Base-by-base conservation (phyloP, 2,329 filamentous ascomycete species). In the Colletotrichum spinosum region DNA sequence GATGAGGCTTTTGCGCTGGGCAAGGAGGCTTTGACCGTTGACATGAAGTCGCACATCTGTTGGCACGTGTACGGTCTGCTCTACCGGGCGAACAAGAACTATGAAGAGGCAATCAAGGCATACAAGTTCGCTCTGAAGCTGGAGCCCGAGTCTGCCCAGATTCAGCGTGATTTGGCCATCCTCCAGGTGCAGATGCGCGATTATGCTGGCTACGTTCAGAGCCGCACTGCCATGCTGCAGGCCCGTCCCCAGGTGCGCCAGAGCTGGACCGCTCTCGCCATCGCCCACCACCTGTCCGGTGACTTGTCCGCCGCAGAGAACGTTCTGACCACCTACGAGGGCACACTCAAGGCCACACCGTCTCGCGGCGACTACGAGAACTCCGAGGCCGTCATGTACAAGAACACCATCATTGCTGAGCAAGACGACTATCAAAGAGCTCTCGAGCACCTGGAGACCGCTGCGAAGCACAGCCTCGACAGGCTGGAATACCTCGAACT, bases 21-120 rank as follows among this genome's bases (percentile, higher is more conserved):
- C 74, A 99, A 97, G 81, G 88, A 94, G 70, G 96, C 97, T 39
- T 85, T 99, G 72, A 94, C 91, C 70, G 93, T 94, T 73, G 94
- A 98, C 78, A 98, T 99, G 94, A 97, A 97, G 83, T 97, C 94
- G 73, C 95, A 98, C 80, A 94, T 99, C 73, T 98, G 94, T 84
- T 99, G 96, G 96, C 97, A 99, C 79, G 96, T 99, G 67, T 99
- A 98, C 78, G 96, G 97, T 38, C 81, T 99, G 71, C 86, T 99
- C 55, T 98, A 97, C 81, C 90, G 95, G 55, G 91, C 93, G 53
- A 91, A 92, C 75, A 98, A 98, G 86, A 98, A 99, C 80, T 98
- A 97, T 73, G 96, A 98, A 78, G 96, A 98, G 81, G 95, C 97
- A 9, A 97, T 97, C 82, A 98, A 98, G 84, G 97, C 96, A 64